Percentiles rank a stretch among this genome's conserved stretches.
Conservation (phyloP, 805 yeast genomes). For the Yamadazyma insecticola region DNA sequence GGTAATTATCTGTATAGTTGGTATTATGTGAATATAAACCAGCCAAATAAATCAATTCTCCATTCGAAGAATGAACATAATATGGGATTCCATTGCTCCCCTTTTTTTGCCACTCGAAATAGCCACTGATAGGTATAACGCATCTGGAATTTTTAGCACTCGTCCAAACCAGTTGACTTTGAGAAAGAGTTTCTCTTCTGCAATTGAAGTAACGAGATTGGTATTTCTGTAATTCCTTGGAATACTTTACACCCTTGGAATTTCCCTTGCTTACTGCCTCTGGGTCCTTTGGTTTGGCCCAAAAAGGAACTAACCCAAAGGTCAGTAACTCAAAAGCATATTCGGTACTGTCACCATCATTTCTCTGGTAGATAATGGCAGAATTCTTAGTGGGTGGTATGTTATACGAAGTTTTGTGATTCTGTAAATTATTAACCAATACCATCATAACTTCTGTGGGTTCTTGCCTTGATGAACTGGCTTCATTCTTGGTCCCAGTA, state of each 20-base stretch:
- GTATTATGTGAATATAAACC: slow-evolving; percentile 37
- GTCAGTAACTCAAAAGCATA: slow-evolving; percentile 51
- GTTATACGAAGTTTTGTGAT: slow-evolving; percentile 44
- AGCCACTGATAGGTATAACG: slow-evolving; percentile 75
- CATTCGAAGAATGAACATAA: slow-evolving; percentile 52
- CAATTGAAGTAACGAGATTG: slow-evolving; percentile 68
- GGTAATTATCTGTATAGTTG: slow-evolving; percentile 19
- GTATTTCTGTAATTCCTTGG: slow-evolving; percentile 27
- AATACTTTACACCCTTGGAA: slow-evolving; percentile 15
- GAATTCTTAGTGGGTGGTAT: slow-evolving; percentile 58
- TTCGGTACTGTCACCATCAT: slow-evolving; percentile 5
- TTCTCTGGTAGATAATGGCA: slow-evolving; percentile 29
- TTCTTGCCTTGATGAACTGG: too few species aligned
- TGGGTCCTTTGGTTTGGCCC: slow-evolving; percentile 47
- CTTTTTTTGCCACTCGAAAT: slow-evolving; percentile 71
- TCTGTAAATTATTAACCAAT: slow-evolving; percentile 5
- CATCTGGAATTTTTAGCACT: slow-evolving; percentile 53
- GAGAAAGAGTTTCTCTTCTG: slow-evolving; percentile 54
- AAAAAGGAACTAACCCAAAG: slow-evolving; percentile 76
- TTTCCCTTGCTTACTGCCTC: slow-evolving; percentile 15
- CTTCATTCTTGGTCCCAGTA: too few species aligned
- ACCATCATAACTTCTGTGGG: too few species aligned
- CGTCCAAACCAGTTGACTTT: slow-evolving; percentile 55
- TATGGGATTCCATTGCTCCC: slow-evolving; percentile 54
- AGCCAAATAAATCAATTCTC: slow-evolving; percentile 59